Evolutionary conservation across 73 alveolate genomes (phyloP).

Genomic region (Uronychia setigera): DNA sequence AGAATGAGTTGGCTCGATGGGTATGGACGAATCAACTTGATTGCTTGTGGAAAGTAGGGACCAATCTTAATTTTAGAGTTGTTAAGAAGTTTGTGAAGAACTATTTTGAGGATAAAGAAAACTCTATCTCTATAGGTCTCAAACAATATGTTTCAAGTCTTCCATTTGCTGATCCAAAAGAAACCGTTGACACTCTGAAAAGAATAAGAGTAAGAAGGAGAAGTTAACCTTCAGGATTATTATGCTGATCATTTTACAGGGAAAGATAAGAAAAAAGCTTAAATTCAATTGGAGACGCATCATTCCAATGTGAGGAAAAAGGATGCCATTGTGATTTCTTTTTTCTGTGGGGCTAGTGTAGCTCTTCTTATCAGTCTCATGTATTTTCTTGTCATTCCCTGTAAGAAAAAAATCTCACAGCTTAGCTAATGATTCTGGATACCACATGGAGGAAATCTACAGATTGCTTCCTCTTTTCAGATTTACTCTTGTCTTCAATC

Average conservation of each 20-base stretch:
- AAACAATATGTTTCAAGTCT: constrained; percentile 9
- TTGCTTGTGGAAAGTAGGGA: constrained; percentile 60
- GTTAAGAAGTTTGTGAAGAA: constrained; percentile 60
- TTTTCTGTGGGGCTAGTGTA: constrained; percentile 20
- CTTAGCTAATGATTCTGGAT: not conserved
- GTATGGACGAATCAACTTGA: constrained; percentile 62
- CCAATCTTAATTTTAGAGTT: not conserved
- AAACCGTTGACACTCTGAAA: not conserved
- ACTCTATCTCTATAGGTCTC: constrained; percentile 16
- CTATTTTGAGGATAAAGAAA: constrained; percentile 43
- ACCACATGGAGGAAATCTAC: not conserved
- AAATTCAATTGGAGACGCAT: constrained; percentile 10
- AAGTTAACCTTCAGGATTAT: not conserved
- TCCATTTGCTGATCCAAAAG: not conserved
- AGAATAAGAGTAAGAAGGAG: not conserved
- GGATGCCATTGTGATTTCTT: constrained; percentile 33
- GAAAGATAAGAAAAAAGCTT: constrained; percentile 6
- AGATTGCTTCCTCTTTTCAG: constrained; percentile 6
- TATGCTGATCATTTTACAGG: constrained; percentile 27
- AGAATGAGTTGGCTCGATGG: constrained; percentile 70
- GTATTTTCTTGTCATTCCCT: not conserved
- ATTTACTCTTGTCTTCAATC: constrained; percentile 12
- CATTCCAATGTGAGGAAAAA: constrained; percentile 19
- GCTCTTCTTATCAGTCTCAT: not conserved
- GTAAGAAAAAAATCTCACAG: not conserved